Evolutionary conservation across 768 basidiomycete species (phyloP).

Genomic region (Lyophyllum decastes): DNA sequence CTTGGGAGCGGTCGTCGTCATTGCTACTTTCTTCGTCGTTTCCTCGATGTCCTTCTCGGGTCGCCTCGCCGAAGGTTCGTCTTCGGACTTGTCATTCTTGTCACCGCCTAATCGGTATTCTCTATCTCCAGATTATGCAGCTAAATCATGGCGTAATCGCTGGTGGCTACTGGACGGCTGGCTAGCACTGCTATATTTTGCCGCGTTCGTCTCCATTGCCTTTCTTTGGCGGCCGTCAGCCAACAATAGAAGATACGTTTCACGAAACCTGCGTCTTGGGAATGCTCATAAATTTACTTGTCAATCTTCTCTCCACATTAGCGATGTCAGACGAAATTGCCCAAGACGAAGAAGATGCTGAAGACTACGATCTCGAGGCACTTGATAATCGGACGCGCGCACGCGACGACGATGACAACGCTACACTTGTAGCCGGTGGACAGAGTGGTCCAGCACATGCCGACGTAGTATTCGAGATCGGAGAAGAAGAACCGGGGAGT

Average conservation of each 20-base stretch:
- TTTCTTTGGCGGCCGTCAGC: constrained; percentile 94
- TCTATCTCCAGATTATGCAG: constrained; percentile 73
- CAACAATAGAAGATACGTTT: constrained; percentile 81
- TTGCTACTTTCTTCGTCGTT: constrained; percentile 89
- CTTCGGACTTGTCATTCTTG: constrained; percentile 7
- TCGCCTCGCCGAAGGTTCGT: constrained; percentile 82
- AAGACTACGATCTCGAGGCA: constrained; percentile 87
- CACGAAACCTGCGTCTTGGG: constrained; percentile 8
- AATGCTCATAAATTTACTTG: constrained; percentile 23
- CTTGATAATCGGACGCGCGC: constrained; percentile 56
- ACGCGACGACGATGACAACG: constrained; percentile 66
- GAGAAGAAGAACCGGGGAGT: constrained; percentile 71
- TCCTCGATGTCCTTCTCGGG: constrained; percentile 91
- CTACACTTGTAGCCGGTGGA: constrained; percentile 67
- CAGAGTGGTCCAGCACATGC: constrained; percentile 51
- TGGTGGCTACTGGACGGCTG: constrained; percentile 99
- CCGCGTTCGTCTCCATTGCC: constrained; percentile 76
- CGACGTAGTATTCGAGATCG: constrained; percentile 88
- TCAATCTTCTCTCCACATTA: constrained; percentile 53
- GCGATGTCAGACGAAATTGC: constrained; percentile 97
- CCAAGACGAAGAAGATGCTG: constrained; percentile 91
- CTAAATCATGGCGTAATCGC: constrained; percentile 84
- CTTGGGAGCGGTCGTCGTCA: constrained; percentile 75
- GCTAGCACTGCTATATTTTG: constrained; percentile 85
- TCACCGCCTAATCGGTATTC: neutral